These are phyloP conservation scores for Trametes versicolor DNA, from an alignment of 1,284 basidiomycete genomes.

Conservation along the genomic window DNA sequence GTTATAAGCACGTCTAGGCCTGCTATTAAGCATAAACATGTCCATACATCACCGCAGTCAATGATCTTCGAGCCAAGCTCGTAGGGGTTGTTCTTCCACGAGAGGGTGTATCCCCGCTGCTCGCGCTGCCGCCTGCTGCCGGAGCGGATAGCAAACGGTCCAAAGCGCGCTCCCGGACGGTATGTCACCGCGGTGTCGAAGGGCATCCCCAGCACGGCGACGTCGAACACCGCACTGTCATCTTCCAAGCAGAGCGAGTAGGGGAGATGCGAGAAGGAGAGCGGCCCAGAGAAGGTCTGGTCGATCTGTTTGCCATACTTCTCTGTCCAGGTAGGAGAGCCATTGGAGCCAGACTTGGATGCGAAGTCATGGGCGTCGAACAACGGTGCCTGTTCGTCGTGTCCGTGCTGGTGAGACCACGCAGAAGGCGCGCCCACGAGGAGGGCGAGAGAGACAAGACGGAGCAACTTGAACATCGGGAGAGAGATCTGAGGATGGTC, in stretches of 20 bases:
- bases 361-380: conserved; percentile 23
- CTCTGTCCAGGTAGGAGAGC: conserved; percentile 59
- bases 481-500: background rate
- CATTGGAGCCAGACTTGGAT: conserved; percentile 22
- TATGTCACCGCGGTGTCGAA: conserved; percentile 82
- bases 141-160: conserved; percentile 82
- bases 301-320: conserved; percentile 81
- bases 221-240: conserved; percentile 64
- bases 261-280: conserved; percentile 78
- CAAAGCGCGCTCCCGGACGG: conserved; percentile 82
- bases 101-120: conserved; percentile 66
- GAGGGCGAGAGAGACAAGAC: conserved; percentile 6
- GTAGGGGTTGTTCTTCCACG: conserved; percentile 78
- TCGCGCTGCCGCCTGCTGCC: conserved; percentile 75
- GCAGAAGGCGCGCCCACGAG: conserved; percentile 2
- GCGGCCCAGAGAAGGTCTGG: conserved; percentile 74
- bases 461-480: conserved; percentile 16
- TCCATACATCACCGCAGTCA: conserved; percentile 82
- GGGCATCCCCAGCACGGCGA: conserved; percentile 83
- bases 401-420: conserved; percentile 16
- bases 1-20: background rate
- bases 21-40: background rate
- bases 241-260: conserved; percentile 78
- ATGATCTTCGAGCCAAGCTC: conserved; percentile 64
- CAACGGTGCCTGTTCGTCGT: conserved; percentile 17